phyloP scores from a whole-genome alignment of 2,329 filamentous ascomycete species.

The Leptographium galeiforme region DNA sequence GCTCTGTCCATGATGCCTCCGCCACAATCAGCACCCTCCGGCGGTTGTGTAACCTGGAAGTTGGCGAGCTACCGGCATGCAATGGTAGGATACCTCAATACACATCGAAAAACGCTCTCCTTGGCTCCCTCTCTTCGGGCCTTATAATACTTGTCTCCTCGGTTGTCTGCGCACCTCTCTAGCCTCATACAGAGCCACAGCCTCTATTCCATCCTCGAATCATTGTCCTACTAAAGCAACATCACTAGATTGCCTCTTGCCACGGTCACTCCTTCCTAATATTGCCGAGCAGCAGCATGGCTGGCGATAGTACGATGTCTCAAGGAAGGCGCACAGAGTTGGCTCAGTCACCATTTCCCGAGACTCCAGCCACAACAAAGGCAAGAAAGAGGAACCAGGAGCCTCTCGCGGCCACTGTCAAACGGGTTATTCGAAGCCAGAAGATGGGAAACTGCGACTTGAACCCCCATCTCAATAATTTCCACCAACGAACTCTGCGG shows the following conservation, averaged over 20 bases:
- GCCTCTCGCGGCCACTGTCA: constrained; percentile 1
- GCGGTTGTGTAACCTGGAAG: background rate
- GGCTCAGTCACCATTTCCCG: background rate
- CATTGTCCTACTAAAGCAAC: background rate
- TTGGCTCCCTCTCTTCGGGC: background rate
- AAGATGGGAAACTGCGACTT: background rate
- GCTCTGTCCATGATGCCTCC: background rate
- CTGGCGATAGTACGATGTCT: background rate
- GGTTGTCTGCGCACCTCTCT: too few species aligned
- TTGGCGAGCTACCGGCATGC: background rate
- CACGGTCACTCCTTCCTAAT: background rate
- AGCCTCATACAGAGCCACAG: too few species aligned
- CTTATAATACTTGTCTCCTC: background rate
- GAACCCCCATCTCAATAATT: background rate
- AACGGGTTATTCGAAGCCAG: constrained; percentile 5
- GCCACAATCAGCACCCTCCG: background rate
- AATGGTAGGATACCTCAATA: too few species aligned
- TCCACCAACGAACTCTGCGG: background rate
- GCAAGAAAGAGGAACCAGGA: background rate
- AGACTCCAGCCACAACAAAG: background rate
- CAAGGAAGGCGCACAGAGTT: background rate
- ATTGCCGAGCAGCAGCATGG: background rate
- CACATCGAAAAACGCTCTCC: background rate
- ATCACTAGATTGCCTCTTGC: too few species aligned
- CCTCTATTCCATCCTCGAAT: too few species aligned